phyloP scores from a whole-genome alignment of 2,329 filamentous ascomycete genomes.

The Ophiostoma australiae region DNA sequence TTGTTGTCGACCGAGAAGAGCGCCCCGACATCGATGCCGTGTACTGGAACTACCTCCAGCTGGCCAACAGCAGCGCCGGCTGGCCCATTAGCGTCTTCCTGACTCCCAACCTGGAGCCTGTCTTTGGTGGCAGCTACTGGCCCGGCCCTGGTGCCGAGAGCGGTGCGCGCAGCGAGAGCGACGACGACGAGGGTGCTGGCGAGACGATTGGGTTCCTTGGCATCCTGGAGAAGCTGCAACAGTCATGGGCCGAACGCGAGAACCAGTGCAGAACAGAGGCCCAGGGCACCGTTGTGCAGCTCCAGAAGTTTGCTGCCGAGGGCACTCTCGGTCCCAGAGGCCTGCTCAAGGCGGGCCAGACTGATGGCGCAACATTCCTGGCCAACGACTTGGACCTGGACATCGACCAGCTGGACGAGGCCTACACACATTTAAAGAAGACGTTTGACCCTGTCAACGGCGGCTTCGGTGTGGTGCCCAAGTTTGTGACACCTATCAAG shows the following conservation, averaged over 20 bases:
- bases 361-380: constrained; percentile 30
- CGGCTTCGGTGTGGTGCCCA: constrained; percentile 77
- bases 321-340: constrained; percentile 59
- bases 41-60: constrained; percentile 98
- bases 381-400: constrained; percentile 64
- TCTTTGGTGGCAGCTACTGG: constrained; percentile 97
- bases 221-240: constrained; percentile 71
- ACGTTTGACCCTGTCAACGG: constrained; percentile 76
- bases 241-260: constrained; percentile 77
- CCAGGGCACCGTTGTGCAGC: constrained; percentile 71
- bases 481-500: constrained; percentile 86
- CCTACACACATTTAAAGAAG: constrained; percentile 70
- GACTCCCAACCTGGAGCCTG: constrained; percentile 84
- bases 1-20: constrained; percentile 91
- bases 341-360: constrained; percentile 28
- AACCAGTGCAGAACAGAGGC: constrained; percentile 77
- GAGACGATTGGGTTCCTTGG: constrained; percentile 70
- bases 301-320: constrained; percentile 84
- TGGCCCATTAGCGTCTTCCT: constrained; percentile 98
- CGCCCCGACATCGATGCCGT: constrained; percentile 90
- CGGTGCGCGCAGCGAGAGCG: constrained; percentile 43
- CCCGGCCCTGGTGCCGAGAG: constrained; percentile 65
- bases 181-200: constrained; percentile 42
- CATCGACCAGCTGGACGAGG: constrained; percentile 85
- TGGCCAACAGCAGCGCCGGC: constrained; percentile 80